phyloP scores from a whole-genome alignment of 2,329 filamentous ascomycete species.

The Cryoendolithus antarcticus region DNA sequence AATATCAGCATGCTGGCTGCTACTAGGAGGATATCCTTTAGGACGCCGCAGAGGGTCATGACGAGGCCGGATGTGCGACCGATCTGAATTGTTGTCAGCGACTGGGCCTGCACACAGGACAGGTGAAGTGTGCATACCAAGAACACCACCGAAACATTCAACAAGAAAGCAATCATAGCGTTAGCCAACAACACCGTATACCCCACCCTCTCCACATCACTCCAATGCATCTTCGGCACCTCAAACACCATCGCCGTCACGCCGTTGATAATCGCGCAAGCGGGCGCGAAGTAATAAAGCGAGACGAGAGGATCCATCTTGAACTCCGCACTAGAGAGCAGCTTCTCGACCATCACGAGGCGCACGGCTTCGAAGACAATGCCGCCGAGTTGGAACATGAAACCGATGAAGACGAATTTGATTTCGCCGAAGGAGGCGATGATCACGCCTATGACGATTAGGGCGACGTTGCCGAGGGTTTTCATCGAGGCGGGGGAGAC shows the following conservation, averaged over 20 bases:
- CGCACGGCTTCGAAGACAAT: constrained; percentile 73
- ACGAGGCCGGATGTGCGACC: constrained; percentile 79
- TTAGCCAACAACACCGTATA: constrained; percentile 61
- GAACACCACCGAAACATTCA: constrained; percentile 79
- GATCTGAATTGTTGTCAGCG: constrained; percentile 43
- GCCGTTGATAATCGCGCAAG: constrained; percentile 73
- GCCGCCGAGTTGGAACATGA: constrained; percentile 66
- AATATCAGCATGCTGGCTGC: constrained; percentile 70
- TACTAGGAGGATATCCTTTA: constrained; percentile 79
- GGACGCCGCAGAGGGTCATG: constrained; percentile 74
- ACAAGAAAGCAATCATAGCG: constrained; percentile 63
- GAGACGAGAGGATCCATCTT: constrained; percentile 88
- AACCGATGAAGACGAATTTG: constrained; percentile 71
- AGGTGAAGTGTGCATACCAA: constrained; percentile 46
- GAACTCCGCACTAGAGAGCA: constrained; percentile 71
- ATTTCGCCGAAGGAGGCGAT: constrained; percentile 95
- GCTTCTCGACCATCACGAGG: constrained; percentile 71
- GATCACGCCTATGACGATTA: constrained; percentile 88
- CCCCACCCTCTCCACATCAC: constrained; percentile 62
- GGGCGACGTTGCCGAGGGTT: constrained; percentile 82
- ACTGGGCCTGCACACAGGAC: background rate
- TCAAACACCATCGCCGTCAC: constrained; percentile 62
- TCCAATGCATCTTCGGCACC: constrained; percentile 55
- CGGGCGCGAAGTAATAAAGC: constrained; percentile 79
- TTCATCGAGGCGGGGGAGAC: constrained; percentile 73